Base-by-base conservation (phyloP, 1,284 basidiomycete species). In the Boletus chippewaensis region DNA sequence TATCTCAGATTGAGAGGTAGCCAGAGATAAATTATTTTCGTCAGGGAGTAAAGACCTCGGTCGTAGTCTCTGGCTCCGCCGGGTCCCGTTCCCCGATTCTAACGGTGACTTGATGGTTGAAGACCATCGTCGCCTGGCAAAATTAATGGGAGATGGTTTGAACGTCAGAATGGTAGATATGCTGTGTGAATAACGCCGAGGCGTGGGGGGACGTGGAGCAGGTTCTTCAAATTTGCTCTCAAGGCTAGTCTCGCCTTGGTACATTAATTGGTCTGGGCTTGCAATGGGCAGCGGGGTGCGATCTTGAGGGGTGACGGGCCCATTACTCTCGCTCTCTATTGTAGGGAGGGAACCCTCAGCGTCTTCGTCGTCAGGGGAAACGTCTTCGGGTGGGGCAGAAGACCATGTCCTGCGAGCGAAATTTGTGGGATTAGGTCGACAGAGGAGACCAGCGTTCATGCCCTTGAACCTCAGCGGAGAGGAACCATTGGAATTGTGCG, bases 121-220 rank as follows among this genome's bases (percentile, higher is more conserved):
- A 50, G 72, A 74, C 78, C 78, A 80, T 40, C 78, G 73, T 47
- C 75, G 74, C 52, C 70, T 72, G 11, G 79, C 77, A 55, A 78
- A 74, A 60, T 75, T 77, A 67, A 75, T 70, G 13, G 79, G 78
- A 40, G 75, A 74, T 20, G 79, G 79, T 53, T 74, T 76, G 62
- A 73, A 72, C 28, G 72, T 64, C 57, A 70, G 65, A 52, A 65
- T 65, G 40, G 61, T 59, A 47, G 65, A 57, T 32, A 62, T n/a
- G 46, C 44, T 50, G 31, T 57, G 51, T 36, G 46, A 42, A 43
- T 49, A 46, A 53, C 44, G 54, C 57, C 57, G 54, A 62, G 63
- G 57, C 49, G 56, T 56, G 47, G 59, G 47, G 59, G 56, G 53
- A 59, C 53, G 61, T 46, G 55, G 48, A 52, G 53, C 48, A 53